Evolutionary conservation across 2,329 filamentous ascomycete species (phyloP), one percentile per base, ranked within the genome.

Genomic region (Dactylellina drechsleri): DNA sequence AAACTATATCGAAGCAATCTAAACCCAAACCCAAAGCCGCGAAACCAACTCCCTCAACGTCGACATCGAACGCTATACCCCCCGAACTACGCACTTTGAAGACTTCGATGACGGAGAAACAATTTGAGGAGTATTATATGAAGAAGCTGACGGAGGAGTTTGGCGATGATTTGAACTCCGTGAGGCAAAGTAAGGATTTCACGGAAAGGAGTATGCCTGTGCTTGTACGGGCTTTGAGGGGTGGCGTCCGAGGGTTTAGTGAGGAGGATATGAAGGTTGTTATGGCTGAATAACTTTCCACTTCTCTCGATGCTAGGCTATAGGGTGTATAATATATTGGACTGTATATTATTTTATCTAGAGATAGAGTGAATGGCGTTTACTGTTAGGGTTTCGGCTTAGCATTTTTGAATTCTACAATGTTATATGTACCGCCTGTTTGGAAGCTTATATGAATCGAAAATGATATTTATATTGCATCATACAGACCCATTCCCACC

Each of bases 141-240:
- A 76, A 76, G 28, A 71, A 71, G 54, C 52, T 68, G 60, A 77
- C 61, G 31, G 68, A 74, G 18, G 85, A 86, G 77, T 84, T 87
- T 61, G 85, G 83, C 4, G 84, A 86, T 62, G 85, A 87, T 78
- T 81, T 87, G 13, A 84, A 86, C 77, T 83, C 83, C 77, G 80
- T 87, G 43, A 83, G 85, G 41, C 81, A 82, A 56, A 84, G 85
- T 28, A 82, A 82, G 56, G 86, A 87, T 73, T 87, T 86, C 77
- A 83, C 81, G 60, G 82, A 81, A 12, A 82, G 81, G 62, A 81
- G 80, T 54, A 43, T 87, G 67, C 82, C 83, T 16, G 81, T 86
- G 79, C 79, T 87, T 49, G 82, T 87, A n/a, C 80, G 82, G 76
- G 84, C 84, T 47, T 71, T 87, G 79, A 84, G 82, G 81, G 83